Conservation (phyloP, 805 yeast genomes). For the Candida sphagnicola region DNA sequence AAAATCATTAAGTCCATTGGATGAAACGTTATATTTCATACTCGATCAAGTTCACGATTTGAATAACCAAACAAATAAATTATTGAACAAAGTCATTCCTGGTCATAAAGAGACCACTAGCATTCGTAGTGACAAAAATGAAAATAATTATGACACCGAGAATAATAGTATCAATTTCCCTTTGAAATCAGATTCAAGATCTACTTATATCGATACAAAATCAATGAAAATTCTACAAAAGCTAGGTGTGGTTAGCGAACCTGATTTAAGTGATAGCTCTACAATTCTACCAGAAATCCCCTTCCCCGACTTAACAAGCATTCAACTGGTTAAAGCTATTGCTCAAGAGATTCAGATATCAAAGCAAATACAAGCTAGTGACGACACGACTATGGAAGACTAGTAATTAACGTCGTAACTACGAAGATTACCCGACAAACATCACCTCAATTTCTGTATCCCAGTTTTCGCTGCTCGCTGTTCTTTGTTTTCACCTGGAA, state of each 20-base stretch:
- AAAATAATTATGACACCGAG: no score
- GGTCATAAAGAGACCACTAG: no score
- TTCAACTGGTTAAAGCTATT: not conserved
- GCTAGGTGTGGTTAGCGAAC: slow-evolving; percentile 10
- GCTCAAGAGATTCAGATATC: not conserved
- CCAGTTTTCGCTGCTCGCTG: no score
- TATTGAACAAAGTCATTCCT: slow-evolving; percentile 21
- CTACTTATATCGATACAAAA: slow-evolving; percentile 37
- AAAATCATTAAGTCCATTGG: slow-evolving; percentile 39
- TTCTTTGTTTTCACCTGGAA: no score
- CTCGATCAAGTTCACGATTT: slow-evolving; percentile 40
- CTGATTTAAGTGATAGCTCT: not conserved
- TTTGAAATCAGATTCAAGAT: slow-evolving; percentile 32
- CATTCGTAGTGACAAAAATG: no score
- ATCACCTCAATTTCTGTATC: no score
- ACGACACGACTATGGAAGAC: not conserved
- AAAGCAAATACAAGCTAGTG: not conserved
- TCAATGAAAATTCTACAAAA: slow-evolving; percentile 27
- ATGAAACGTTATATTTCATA: slow-evolving; percentile 44
- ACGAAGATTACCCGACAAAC: no score
- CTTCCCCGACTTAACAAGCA: not conserved
- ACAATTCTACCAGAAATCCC: not conserved
- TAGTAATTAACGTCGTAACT: no score
- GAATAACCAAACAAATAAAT: slow-evolving; percentile 22
- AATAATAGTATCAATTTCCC: slow-evolving; percentile 17